These are phyloP conservation scores for Petunia secreta DNA, from an alignment of 257 asterid species.

Conservation along the genomic window DNA sequence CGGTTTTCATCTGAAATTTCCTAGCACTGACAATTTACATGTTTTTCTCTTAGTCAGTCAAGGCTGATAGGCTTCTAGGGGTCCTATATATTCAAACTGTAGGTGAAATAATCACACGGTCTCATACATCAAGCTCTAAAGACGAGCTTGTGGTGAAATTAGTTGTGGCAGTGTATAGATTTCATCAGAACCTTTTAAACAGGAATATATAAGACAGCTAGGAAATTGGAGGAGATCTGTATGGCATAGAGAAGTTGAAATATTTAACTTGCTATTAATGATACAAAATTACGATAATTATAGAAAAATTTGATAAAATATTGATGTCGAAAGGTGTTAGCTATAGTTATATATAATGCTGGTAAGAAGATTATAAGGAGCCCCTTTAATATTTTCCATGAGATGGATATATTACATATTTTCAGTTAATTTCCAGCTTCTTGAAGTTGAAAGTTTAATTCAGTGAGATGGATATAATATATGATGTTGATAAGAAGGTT, in stretches of 20 bases:
- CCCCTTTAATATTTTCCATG: neutral
- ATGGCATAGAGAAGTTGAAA: neutral
- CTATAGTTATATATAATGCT: neutral
- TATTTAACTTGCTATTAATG: neutral
- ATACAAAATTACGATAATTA: too few relatives aligned
- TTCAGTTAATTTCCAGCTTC: neutral
- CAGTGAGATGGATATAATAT: neutral
- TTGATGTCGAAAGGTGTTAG: neutral
- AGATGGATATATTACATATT: neutral
- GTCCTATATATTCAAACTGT: neutral
- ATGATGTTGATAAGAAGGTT: neutral
- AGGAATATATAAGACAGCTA: neutral
- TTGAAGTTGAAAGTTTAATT: constrained; percentile 3
- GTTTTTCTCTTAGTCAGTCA: neutral
- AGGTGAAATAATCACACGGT: neutral
- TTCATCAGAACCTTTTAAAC: constrained; percentile 1
- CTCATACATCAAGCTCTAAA: neutral
- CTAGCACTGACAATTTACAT: neutral
- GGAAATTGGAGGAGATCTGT: neutral
- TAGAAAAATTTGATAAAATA: neutral
- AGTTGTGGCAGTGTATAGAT: neutral
- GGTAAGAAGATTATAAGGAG: neutral
- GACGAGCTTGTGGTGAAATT: neutral
- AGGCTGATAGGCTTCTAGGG: neutral
- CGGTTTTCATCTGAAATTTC: neutral